Base-by-base conservation (phyloP, 2,329 filamentous ascomycete species). In the Pseudocercospora eumusae region DNA sequence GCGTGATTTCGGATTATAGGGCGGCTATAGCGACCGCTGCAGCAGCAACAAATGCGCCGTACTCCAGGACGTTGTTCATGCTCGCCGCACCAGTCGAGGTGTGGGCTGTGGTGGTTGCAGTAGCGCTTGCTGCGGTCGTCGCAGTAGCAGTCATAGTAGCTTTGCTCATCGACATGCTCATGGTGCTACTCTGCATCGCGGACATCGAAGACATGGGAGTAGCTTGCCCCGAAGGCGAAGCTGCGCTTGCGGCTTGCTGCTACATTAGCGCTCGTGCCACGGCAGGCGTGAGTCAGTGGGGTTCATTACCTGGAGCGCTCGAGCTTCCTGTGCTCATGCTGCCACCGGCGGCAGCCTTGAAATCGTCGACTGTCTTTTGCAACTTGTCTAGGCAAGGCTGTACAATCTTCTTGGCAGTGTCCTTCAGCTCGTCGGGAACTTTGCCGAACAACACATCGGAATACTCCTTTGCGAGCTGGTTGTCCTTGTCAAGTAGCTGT, bases 401-500 rank as follows among this genome's bases (percentile, higher is more conserved):
- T 27, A 52, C 47, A 18, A 52, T 52, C 23, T 52, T 25, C 47
- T 28, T 52, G 21, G 47, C 47, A 10, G 47, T 52, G 13, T 28
- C 23, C 15, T 52, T 28, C 21, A 52, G 47, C 47, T 52, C 47
- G 2, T 20, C 23, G 2, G 47, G 47, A 2, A 52, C 47, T 28
- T 52, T 52, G 21, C 25, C 23, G 47, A 52, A 52, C 23, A 52
- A 10, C 1, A 9, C 47, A 31, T 20, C 15, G 1, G 47, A 25
- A 28, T 52, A 52, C 7, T 52, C 47, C 7, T 15, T 28, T 15
- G 47, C 47, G 8, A 52, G 47, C 47, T 52, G 21, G 10, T 52
- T 52, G 15, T 52, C 47, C 15, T 52, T 52, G 4, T 52, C 25
- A 13, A 52, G 25, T 15, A 52, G 47, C 47, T 52, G 21, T 13